Evolutionary conservation across 2,329 filamentous ascomycete species (phyloP).

Genomic region (Pseudocercospora fijiensis): DNA sequence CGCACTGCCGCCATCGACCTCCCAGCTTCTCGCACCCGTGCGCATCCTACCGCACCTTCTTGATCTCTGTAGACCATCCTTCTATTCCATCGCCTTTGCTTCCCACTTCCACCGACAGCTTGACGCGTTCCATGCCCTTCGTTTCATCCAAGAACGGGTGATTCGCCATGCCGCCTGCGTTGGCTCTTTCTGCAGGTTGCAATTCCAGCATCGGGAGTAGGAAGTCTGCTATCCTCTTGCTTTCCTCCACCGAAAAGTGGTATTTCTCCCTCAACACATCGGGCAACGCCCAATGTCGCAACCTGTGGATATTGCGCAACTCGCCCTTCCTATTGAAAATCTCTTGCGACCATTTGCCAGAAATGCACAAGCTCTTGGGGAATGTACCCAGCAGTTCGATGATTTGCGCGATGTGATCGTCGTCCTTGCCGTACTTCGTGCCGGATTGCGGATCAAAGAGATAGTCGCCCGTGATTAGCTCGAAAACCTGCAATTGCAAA

Average conservation of each 20-base stretch:
- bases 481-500: conserved; percentile 70
- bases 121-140: conserved; percentile 79
- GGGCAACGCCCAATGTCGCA: conserved; percentile 91
- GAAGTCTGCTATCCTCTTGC: conserved; percentile 76
- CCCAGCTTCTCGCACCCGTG: not conserved
- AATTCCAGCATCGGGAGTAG: conserved; percentile 88
- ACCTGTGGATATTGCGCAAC: conserved; percentile 91
- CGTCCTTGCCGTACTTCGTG: conserved; percentile 98
- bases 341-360: conserved; percentile 96
- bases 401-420: conserved; percentile 98
- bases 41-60: conserved; percentile 65
- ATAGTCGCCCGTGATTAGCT: conserved; percentile 96
- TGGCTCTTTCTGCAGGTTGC: conserved; percentile 82
- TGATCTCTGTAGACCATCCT: conserved; percentile 83
- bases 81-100: conserved; percentile 89
- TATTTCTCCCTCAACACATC: conserved; percentile 96
- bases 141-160: conserved; percentile 81
- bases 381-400: conserved; percentile 94
- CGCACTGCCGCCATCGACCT: not conserved
- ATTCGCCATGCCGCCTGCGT: conserved; percentile 91
- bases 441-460: conserved; percentile 97
- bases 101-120: conserved; percentile 73
- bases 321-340: conserved; percentile 99
- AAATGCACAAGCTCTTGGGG: conserved; percentile 85
- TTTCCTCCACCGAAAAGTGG: conserved; percentile 83